Evolutionary conservation across 2,329 filamentous ascomycete genomes (phyloP).

Genomic region (Talaromyces sp.): DNA sequence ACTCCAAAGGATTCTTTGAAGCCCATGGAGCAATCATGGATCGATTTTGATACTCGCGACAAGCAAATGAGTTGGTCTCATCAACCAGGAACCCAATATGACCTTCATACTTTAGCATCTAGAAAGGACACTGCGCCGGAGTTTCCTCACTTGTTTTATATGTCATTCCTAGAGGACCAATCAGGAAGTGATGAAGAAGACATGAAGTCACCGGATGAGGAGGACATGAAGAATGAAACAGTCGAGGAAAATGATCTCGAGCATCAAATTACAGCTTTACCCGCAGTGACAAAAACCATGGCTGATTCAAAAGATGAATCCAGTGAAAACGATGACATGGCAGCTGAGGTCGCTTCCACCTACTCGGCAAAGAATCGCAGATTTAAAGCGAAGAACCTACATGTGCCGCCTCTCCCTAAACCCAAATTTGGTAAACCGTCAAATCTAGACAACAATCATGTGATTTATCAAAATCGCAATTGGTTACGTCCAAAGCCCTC

Average conservation of each 20-base stretch:
- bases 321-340: conserved; percentile 7
- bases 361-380: conserved; percentile 15
- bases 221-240: conserved; percentile 11
- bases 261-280: conserved; percentile 30
- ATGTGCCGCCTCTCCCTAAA: conserved; percentile 9
- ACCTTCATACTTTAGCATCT: neutral
- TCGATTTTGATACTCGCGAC: conserved; percentile 18
- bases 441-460: neutral
- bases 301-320: neutral
- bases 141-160: conserved; percentile 28
- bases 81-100: conserved; percentile 24
- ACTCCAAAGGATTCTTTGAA: conserved; percentile 22
- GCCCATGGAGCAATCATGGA: conserved; percentile 19
- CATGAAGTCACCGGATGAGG: conserved; percentile 22
- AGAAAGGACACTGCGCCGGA: conserved; percentile 24
- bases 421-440: neutral
- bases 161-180: conserved; percentile 17
- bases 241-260: conserved; percentile 18
- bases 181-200: conserved; percentile 18
- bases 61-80: conserved; percentile 19
- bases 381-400: conserved; percentile 6
- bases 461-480: conserved; percentile 12
- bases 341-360: conserved; percentile 16
- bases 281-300: conserved; percentile 21
- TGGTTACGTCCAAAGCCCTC: conserved; percentile 9